phyloP scores from a whole-genome alignment of 2,329 filamentous ascomycete genomes.

The Dactylellina cionopaga region DNA sequence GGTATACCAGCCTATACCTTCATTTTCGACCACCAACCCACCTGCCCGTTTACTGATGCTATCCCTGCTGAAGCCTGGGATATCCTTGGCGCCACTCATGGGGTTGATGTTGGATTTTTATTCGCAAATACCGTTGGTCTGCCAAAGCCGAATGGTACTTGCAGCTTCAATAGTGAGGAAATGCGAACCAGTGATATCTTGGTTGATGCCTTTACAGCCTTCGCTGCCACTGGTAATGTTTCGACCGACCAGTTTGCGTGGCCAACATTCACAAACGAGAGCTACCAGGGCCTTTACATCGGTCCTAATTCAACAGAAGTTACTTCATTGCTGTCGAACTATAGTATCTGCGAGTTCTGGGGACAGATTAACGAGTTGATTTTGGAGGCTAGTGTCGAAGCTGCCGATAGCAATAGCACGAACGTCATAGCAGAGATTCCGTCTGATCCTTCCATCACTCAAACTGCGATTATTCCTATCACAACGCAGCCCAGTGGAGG shows the following conservation, averaged over 20 bases:
- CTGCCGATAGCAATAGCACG: conserved; percentile 24
- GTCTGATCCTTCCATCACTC: conserved; percentile 1
- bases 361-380: conserved; percentile 11
- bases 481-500: too few relatives aligned
- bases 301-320: conserved; percentile 23
- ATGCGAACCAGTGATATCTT: conserved; percentile 8
- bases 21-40: conserved; percentile 15
- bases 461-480: neutral
- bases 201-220: conserved; percentile 6
- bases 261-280: conserved; percentile 30
- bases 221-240: conserved; percentile 15
- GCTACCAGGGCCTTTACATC: conserved; percentile 23
- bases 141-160: conserved; percentile 23
- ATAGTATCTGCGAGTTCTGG: conserved; percentile 38
- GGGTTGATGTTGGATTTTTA: conserved; percentile 16
- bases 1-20: conserved; percentile 38
- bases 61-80: neutral
- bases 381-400: too few relatives aligned
- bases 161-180: conserved; percentile 12
- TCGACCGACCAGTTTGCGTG: conserved; percentile 21
- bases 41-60: neutral
- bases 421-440: conserved; percentile 16
- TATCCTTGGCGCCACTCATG: conserved; percentile 18
- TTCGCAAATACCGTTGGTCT: conserved; percentile 13
- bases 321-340: neutral